phyloP scores from a whole-genome alignment of 108 stramenopile species.

The Ochromonas danica region DNA sequence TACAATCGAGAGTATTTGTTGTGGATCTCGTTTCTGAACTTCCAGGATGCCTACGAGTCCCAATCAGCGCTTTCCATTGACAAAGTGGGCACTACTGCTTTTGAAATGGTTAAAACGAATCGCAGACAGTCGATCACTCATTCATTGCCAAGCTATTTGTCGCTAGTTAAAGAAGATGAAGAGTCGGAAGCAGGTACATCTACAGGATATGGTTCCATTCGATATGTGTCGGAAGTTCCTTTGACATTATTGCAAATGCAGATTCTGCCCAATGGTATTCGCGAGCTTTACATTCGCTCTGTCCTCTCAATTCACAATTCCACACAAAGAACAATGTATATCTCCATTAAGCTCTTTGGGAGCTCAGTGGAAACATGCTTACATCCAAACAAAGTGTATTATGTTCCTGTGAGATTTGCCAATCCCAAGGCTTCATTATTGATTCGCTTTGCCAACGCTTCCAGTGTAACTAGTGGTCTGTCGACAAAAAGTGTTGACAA shows the following conservation, averaged over 20 bases:
- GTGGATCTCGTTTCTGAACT: constrained; percentile 13
- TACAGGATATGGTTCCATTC: background rate
- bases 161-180: background rate
- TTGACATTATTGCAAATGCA: constrained; percentile 21
- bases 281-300: background rate
- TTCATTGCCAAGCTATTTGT: background rate
- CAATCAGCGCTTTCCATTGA: constrained; percentile 9
- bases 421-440: constrained; percentile 1
- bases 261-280: background rate
- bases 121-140: background rate
- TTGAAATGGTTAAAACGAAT: constrained; percentile 11
- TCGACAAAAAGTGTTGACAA: no score
- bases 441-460: background rate
- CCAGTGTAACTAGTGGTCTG: background rate
- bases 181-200: background rate
- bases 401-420: constrained; percentile 11
- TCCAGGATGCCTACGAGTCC: background rate
- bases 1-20: background rate
- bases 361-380: background rate
- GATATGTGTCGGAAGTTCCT: background rate
- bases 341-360: background rate
- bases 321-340: background rate
- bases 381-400: background rate
- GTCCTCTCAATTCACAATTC: background rate
- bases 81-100: constrained; percentile 12